A percentile compares a stretch with the other conserved stretches of the same genome.
phyloP scores from a whole-genome alignment of 345 rosid species.

The Dipteronia dyeriana region DNA sequence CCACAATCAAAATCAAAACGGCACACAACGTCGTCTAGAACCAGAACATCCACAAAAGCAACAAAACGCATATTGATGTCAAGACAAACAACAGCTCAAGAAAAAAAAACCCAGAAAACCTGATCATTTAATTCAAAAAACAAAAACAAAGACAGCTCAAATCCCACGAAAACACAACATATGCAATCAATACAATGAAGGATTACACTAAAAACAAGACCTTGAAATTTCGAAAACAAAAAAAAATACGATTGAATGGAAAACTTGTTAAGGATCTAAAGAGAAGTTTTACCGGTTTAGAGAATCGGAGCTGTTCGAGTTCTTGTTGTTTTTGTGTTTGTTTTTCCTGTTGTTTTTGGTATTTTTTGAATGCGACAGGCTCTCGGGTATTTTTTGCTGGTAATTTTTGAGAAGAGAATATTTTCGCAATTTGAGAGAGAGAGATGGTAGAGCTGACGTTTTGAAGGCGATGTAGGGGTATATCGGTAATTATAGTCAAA shows the following conservation, averaged over 20 bases:
- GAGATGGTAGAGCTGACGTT: not conserved
- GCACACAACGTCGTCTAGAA: not conserved
- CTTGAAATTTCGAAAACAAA: slow-evolving; percentile 2
- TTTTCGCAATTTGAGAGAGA: not conserved
- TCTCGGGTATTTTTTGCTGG: not conserved
- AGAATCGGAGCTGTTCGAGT: not conserved
- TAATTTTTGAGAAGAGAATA: not conserved
- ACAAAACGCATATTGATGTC: not conserved
- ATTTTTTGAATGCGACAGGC: not conserved
- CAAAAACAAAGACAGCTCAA: slow-evolving; percentile 9
- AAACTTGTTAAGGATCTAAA: not conserved
- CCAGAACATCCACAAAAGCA: slow-evolving; percentile 2
- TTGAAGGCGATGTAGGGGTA: slow-evolving; percentile 31
- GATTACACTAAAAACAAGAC: not conserved
- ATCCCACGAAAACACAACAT: slow-evolving; percentile 1
- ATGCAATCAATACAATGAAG: not conserved
- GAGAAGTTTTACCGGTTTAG: not conserved
- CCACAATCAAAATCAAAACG: not conserved
- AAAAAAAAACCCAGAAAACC: slow-evolving; percentile 8
- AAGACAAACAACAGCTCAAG: not conserved
- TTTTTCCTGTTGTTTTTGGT: not conserved
- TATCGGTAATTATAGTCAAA: slow-evolving; percentile 24
- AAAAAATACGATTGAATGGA: not conserved
- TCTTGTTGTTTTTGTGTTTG: not conserved
- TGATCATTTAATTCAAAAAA: not conserved